phyloP scores from a whole-genome alignment of 495 filamentous ascomycete genomes.

The Recurvomyces mirabilis region DNA sequence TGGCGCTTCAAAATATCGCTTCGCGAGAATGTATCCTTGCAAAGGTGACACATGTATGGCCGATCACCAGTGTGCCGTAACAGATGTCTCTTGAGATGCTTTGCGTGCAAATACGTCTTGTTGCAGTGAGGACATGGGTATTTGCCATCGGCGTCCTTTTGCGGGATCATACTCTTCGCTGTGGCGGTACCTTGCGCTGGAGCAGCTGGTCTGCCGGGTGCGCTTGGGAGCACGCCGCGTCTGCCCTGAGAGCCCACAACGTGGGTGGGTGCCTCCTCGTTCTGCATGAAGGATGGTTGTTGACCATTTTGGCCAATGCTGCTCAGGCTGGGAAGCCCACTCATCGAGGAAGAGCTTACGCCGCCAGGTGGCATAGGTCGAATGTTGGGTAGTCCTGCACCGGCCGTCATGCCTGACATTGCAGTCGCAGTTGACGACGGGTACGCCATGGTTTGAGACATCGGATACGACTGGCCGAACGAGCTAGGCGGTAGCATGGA shows the following conservation, averaged over 20 bases:
- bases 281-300: slow-evolving; percentile 33
- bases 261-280: slow-evolving; percentile 59
- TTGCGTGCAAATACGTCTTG: slow-evolving; percentile 94
- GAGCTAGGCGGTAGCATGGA: slow-evolving; percentile 18
- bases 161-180: slow-evolving; percentile 50
- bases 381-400: slow-evolving; percentile 37
- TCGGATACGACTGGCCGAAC: slow-evolving; percentile 13
- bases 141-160: slow-evolving; percentile 92
- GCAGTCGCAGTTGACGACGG: slow-evolving; percentile 14
- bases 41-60: slow-evolving; percentile 92
- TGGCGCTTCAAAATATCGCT: slow-evolving; percentile 97
- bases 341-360: slow-evolving; percentile 40
- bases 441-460: slow-evolving; percentile 16
- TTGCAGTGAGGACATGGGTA: slow-evolving; percentile 94
- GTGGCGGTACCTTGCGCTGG: slow-evolving; percentile 57
- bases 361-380: slow-evolving; percentile 31
- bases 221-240: slow-evolving; percentile 79
- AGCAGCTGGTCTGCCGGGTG: slow-evolving; percentile 63
- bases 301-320: slow-evolving; percentile 19
- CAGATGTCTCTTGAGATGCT: slow-evolving; percentile 93
- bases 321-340: slow-evolving; percentile 28
- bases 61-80: slow-evolving; percentile 91
- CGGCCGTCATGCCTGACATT: slow-evolving; percentile 7
- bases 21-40: slow-evolving; percentile 95
- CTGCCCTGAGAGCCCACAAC: slow-evolving; percentile 89